phyloP scores from a whole-genome alignment of 768 basidiomycete species.

The Coprinopsis sp. region DNA sequence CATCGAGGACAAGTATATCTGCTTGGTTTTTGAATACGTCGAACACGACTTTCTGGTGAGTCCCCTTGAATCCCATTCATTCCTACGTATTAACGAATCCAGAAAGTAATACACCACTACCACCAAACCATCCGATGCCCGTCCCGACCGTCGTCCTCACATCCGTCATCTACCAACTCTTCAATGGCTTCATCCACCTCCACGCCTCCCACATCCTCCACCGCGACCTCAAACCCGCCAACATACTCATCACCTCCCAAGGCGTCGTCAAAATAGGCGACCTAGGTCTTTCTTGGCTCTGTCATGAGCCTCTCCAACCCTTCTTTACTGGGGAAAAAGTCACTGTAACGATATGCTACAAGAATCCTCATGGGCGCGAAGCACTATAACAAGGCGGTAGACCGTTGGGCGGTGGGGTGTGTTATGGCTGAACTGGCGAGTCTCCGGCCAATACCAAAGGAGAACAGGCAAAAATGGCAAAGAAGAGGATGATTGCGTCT shows the following conservation, averaged over 20 bases:
- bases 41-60: slow-evolving; percentile 96
- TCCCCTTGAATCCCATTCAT: too few species aligned
- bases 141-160: slow-evolving; percentile 82
- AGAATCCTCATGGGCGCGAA: slow-evolving; percentile 93
- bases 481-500: slow-evolving; percentile 96
- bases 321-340: slow-evolving; percentile 95
- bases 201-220: slow-evolving; percentile 94
- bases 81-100: neutral
- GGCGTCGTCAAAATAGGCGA: slow-evolving; percentile 99
- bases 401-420: slow-evolving; percentile 97
- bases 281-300: slow-evolving; percentile 87
- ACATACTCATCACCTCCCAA: slow-evolving; percentile 87
- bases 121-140: slow-evolving; percentile 78
- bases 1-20: slow-evolving; percentile 97
- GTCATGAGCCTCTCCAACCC: slow-evolving; percentile 87
- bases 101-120: slow-evolving; percentile 96
- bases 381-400: slow-evolving; percentile 95
- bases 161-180: slow-evolving; percentile 88
- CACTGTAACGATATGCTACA: slow-evolving; percentile 99
- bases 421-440: slow-evolving; percentile 95
- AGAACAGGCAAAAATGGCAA: slow-evolving; percentile 96
- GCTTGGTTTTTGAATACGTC: slow-evolving; percentile 99
- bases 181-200: slow-evolving; percentile 92
- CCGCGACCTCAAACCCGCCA: slow-evolving; percentile 97
- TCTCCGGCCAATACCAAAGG: slow-evolving; percentile 97